Percentiles rank a stretch among this genome's conserved stretches.
These are phyloP conservation scores for Entomortierella parvispora DNA, from an alignment of 192 early-diverging fungal genomes.

Conservation along the genomic window DNA sequence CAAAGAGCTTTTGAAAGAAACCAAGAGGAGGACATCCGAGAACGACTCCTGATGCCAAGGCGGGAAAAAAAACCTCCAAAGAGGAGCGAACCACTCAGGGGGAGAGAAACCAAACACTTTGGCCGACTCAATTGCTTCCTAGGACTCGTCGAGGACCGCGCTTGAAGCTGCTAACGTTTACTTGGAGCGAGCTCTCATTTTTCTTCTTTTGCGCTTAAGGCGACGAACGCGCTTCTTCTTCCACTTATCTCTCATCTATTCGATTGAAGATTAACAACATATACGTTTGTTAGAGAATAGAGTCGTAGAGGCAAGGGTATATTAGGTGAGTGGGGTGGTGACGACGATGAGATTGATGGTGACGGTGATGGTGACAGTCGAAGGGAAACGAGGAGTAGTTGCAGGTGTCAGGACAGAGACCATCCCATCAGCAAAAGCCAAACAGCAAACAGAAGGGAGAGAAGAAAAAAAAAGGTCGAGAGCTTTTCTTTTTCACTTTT, in stretches of 20 bases:
- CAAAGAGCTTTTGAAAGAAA: too few species aligned
- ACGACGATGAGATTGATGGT: background rate
- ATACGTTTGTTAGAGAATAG: background rate
- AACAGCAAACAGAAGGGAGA: too few species aligned
- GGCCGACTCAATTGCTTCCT: background rate
- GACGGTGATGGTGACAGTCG: too few species aligned
- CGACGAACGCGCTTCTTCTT: constrained; percentile 57
- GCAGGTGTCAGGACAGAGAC: too few species aligned
- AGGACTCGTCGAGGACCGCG: constrained; percentile 21
- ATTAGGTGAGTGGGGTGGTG: too few species aligned
- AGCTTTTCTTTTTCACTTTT: too few species aligned
- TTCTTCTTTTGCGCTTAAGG: constrained; percentile 59
- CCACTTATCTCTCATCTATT: constrained; percentile 58
- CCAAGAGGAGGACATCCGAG: too few species aligned
- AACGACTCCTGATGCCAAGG: too few species aligned
- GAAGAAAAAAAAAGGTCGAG: too few species aligned
- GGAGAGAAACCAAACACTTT: constrained; percentile 6
- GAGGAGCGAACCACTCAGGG: background rate
- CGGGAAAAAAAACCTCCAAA: background rate
- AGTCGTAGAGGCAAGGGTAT: background rate
- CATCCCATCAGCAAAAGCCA: too few species aligned
- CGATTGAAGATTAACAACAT: background rate
- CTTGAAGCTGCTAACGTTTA: constrained; percentile 48
- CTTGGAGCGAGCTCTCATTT: constrained; percentile 57
- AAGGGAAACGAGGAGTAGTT: too few species aligned